These are phyloP conservation scores for Themeda triandra DNA, from an alignment of 176 grass and related monocot genomes.

Conservation along the genomic window DNA sequence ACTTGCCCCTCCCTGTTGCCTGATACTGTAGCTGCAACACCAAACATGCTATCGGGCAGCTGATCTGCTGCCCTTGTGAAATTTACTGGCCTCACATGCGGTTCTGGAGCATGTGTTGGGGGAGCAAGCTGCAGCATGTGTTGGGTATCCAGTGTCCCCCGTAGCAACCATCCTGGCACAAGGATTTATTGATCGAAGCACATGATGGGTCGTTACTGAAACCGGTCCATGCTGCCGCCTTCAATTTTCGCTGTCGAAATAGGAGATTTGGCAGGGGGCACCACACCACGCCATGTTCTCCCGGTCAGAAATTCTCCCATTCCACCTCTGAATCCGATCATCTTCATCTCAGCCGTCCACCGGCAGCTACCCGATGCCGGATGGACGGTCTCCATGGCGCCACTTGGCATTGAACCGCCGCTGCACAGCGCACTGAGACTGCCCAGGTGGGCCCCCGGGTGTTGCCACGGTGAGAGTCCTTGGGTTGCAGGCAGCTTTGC, in stretches of 20 bases:
- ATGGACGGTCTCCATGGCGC: not conserved
- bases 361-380: not conserved
- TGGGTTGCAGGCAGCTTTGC: not conserved
- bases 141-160: not conserved
- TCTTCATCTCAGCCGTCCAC: not conserved
- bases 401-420: not conserved
- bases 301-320: not conserved
- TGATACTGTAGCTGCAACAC: not conserved
- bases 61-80: conserved; percentile 21
- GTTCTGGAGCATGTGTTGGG: not conserved
- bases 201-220: not conserved
- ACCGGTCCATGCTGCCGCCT: conserved; percentile 23
- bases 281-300: conserved; percentile 28
- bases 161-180: conserved; percentile 25
- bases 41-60: not conserved
- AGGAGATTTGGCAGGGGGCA: conserved; percentile 5
- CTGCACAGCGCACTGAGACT: not conserved
- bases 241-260: conserved; percentile 32
- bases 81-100: conserved; percentile 24
- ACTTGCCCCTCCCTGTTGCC: not conserved
- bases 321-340: not conserved
- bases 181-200: conserved; percentile 37
- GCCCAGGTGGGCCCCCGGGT: not conserved
- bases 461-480: not conserved
- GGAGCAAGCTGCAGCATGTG: not conserved